phyloP scores from a whole-genome alignment of 805 yeast species.

The Cyberlindnera suaveolens region DNA sequence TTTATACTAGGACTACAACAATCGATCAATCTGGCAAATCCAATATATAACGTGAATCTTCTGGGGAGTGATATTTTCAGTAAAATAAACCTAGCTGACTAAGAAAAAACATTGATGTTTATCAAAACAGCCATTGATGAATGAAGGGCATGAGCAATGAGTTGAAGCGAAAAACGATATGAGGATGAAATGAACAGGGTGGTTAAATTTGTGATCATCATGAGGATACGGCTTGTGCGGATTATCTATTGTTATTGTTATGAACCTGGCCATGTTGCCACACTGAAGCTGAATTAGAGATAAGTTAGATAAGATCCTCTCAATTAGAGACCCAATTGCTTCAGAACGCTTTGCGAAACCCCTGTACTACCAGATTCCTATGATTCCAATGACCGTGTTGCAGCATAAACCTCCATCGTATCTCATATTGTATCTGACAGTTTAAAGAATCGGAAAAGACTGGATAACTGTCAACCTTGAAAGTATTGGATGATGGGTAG shows the following conservation, averaged over 20 bases:
- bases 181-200: conserved; percentile 2
- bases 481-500: not conserved
- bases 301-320: conserved; percentile 3
- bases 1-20: too few species aligned
- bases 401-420: conserved; percentile 45
- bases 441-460: too few species aligned
- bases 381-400: conserved; percentile 18
- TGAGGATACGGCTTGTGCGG: conserved; percentile 43
- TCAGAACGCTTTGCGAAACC: conserved; percentile 40
- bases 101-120: too few species aligned
- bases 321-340: conserved; percentile 4
- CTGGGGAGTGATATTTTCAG: too few species aligned
- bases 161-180: not conserved
- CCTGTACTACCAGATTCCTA: conserved; percentile 37
- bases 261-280: conserved; percentile 61
- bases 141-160: too few species aligned
- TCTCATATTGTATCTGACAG: conserved; percentile 35
- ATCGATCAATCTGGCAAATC: too few species aligned
- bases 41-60: too few species aligned
- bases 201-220: conserved; percentile 56
- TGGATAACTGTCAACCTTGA: too few species aligned
- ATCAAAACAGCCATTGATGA: too few species aligned
- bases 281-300: conserved; percentile 20
- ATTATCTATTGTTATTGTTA: conserved; percentile 42
- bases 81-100: too few species aligned